Evolutionary conservation across 2,329 filamentous ascomycete genomes (phyloP).

Genomic region (Fusarium sp.): DNA sequence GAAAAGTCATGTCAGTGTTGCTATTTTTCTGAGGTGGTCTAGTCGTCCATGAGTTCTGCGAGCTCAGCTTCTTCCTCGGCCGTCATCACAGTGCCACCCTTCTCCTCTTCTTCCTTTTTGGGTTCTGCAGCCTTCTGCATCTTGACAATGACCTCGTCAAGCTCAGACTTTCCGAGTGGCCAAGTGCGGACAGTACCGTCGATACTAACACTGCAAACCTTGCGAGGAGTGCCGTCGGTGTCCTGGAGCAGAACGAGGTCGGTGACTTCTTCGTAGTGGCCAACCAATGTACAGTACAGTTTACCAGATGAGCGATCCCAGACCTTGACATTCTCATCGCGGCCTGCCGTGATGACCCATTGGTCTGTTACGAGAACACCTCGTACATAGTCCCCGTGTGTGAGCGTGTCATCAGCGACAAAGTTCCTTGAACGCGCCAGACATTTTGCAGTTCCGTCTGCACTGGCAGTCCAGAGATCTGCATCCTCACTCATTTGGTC

Average conservation of each 20-base stretch:
- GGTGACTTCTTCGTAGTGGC: conserved; percentile 94
- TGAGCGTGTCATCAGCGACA: conserved; percentile 73
- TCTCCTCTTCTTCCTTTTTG: conserved; percentile 57
- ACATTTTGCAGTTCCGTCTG: conserved; percentile 87
- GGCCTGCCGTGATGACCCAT: conserved; percentile 86
- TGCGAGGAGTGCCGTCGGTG: conserved; percentile 46
- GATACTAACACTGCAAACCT: conserved; percentile 83
- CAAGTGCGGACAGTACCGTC: conserved; percentile 89
- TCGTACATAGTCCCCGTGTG: conserved; percentile 89
- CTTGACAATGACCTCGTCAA: conserved; percentile 59
- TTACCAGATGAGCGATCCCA: conserved; percentile 82
- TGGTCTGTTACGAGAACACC: conserved; percentile 78
- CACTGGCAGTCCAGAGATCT: conserved; percentile 92
- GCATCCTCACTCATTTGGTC: conserved; percentile 67
- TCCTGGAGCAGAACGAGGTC: conserved; percentile 71
- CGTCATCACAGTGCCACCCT: conserved; percentile 68
- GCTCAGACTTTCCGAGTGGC: conserved; percentile 70
- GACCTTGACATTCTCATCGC: conserved; percentile 90
- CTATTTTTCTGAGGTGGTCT: conserved; percentile 14
- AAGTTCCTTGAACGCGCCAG: conserved; percentile 74
- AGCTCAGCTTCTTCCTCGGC: conserved; percentile 93
- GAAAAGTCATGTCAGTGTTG: neutral
- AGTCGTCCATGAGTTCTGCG: conserved; percentile 86
- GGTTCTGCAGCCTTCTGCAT: conserved; percentile 58
- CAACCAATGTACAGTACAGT: conserved; percentile 76